Conservation (phyloP, 2,329 filamentous ascomycete genomes). For the Epicoccum sorghinum region DNA sequence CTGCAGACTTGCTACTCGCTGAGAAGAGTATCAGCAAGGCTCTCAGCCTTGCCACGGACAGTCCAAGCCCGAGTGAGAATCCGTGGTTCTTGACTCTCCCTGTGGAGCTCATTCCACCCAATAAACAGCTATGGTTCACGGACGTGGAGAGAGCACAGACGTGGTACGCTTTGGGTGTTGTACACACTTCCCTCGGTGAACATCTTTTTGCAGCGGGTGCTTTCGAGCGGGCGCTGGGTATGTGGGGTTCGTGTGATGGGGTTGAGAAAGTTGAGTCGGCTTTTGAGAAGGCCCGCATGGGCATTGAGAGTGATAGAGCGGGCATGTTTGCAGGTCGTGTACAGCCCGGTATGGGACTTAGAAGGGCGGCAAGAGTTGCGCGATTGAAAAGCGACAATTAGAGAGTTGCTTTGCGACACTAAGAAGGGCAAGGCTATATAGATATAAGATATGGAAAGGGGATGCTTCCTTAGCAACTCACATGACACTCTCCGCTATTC, state of each 20-base stretch:
- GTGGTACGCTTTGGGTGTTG: slow-evolving; percentile 38
- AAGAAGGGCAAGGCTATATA: too few relatives aligned
- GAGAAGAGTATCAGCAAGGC: slow-evolving; percentile 34
- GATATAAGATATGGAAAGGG: too few relatives aligned
- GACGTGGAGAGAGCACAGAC: slow-evolving; percentile 35
- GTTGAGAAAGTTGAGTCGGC: slow-evolving; percentile 25
- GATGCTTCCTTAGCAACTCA: too few relatives aligned
- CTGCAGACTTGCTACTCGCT: slow-evolving; percentile 29
- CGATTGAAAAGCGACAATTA: background rate
- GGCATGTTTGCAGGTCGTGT: slow-evolving; percentile 33
- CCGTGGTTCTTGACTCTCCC: slow-evolving; percentile 41
- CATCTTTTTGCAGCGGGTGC: slow-evolving; percentile 43
- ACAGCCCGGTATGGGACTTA: slow-evolving; percentile 33
- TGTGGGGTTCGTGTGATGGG: slow-evolving; percentile 20
- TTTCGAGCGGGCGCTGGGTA: slow-evolving; percentile 36
- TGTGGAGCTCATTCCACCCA: slow-evolving; percentile 40
- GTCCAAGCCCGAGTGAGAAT: slow-evolving; percentile 32
- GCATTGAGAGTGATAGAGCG: slow-evolving; percentile 36
- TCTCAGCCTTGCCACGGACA: slow-evolving; percentile 35
- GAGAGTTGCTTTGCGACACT: background rate
- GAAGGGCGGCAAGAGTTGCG: slow-evolving; percentile 29
- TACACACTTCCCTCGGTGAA: slow-evolving; percentile 38
- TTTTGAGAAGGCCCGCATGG: slow-evolving; percentile 37
- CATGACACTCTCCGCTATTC: background rate
- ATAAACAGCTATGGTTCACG: slow-evolving; percentile 36